Percentiles rank a stretch among this genome's conserved stretches.
Conservation (phyloP, 257 asterid genomes). For the Petunia axillaris region DNA sequence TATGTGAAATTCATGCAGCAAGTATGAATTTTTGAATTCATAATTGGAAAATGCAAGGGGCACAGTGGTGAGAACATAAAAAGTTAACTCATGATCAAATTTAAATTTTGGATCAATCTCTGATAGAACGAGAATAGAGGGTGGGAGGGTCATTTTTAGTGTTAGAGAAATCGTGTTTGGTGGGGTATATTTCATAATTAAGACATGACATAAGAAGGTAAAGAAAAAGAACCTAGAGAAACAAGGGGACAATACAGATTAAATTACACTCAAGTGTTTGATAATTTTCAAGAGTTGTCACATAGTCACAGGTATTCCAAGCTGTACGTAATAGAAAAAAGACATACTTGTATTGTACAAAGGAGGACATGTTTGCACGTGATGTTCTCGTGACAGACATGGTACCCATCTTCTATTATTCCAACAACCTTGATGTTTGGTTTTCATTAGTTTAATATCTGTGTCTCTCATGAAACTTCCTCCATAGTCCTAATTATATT, state of each 20-base stretch:
- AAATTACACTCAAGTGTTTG: constrained; percentile 19
- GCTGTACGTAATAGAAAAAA: constrained; percentile 6
- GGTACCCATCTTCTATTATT: constrained; percentile 27
- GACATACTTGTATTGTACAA: constrained; percentile 19
- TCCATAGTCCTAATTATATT: neutral
- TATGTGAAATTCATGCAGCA: no score
- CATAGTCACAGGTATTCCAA: neutral
- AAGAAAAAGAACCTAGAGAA: constrained; percentile 20
- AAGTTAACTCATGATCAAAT: no score
- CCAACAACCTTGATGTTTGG: neutral
- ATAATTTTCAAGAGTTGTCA: neutral
- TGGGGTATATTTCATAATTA: constrained; percentile 9
- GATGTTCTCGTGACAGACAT: constrained; percentile 24
- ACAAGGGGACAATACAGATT: constrained; percentile 22
- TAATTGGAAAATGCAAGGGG: no score
- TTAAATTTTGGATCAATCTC: no score
- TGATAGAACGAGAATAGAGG: neutral
- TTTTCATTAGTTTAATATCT: neutral
- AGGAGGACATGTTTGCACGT: constrained; percentile 27
- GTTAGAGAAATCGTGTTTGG: neutral
- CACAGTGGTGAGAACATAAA: no score
- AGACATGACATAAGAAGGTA: constrained; percentile 17
- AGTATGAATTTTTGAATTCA: no score
- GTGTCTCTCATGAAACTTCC: constrained; percentile 25
- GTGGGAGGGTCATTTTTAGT: neutral